Evolutionary conservation across 441 rosid species (phyloP).

Genomic region (Populus hybrid): DNA sequence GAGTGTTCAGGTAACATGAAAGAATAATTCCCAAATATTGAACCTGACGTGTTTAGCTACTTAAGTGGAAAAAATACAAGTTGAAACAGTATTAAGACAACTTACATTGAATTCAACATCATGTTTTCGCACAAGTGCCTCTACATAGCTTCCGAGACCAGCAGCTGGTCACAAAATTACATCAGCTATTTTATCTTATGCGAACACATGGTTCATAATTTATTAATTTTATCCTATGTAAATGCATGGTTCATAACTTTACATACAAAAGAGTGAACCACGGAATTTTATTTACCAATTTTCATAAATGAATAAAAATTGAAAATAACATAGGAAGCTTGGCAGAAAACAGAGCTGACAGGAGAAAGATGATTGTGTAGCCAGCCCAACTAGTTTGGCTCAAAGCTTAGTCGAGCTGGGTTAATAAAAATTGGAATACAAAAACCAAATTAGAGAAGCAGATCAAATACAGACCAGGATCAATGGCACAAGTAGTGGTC

Average conservation of each 20-base stretch:
- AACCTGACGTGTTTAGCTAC: background rate
- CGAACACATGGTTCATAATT: background rate
- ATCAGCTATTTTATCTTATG: slow-evolving; percentile 12
- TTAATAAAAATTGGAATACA: background rate
- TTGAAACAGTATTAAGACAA: background rate
- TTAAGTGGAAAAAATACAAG: background rate
- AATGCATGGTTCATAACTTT: slow-evolving; percentile 8
- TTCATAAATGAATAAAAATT: too few species aligned
- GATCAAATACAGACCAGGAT: slow-evolving; percentile 57
- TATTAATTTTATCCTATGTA: background rate
- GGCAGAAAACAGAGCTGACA: background rate
- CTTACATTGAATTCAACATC: slow-evolving; percentile 87
- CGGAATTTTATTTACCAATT: background rate
- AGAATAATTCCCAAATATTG: background rate
- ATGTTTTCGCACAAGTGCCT: slow-evolving; percentile 84
- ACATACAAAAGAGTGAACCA: background rate
- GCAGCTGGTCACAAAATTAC: slow-evolving; percentile 59
- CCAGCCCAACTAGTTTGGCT: background rate
- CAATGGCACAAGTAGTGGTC: slow-evolving; percentile 69
- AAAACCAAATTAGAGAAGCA: slow-evolving; percentile 12
- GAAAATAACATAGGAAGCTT: background rate
- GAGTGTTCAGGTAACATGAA: too few species aligned
- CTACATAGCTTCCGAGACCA: slow-evolving; percentile 94
- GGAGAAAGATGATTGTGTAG: background rate
- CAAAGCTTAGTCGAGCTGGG: background rate